Percentiles rank a stretch among this genome's conserved stretches.
phyloP scores from a whole-genome alignment of 257 asterid species.

The Orobanche coerulescens region DNA sequence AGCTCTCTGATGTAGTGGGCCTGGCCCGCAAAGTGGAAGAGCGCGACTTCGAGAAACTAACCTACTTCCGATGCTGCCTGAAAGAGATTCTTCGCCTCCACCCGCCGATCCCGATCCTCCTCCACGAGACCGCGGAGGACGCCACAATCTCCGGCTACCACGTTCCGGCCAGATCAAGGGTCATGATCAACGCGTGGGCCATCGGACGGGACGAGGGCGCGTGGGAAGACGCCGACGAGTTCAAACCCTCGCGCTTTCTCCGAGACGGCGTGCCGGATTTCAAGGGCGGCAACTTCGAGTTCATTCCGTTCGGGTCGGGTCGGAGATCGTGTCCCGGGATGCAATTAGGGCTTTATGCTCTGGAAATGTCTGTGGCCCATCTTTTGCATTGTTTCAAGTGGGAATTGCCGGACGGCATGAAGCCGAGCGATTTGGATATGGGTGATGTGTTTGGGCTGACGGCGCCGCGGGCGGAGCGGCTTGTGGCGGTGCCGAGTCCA shows the following conservation, averaged over 20 bases:
- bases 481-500: conserved; percentile 34
- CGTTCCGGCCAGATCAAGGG: conserved; percentile 37
- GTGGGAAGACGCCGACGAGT: conserved; percentile 37
- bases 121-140: conserved; percentile 35
- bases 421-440: conserved; percentile 34
- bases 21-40: conserved; percentile 34
- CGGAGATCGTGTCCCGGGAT: conserved; percentile 52
- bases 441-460: conserved; percentile 41
- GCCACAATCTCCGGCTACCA: conserved; percentile 31
- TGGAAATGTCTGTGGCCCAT: conserved; percentile 39
- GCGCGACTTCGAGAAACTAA: conserved; percentile 35
- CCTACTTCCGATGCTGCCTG: conserved; percentile 31
- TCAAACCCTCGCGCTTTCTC: conserved; percentile 35
- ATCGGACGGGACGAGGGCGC: conserved; percentile 36
- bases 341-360: conserved; percentile 36
- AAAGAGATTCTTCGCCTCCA: conserved; percentile 53
- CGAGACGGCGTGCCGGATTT: conserved; percentile 30
- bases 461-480: conserved; percentile 31
- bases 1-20: conserved; percentile 30
- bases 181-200: conserved; percentile 46
- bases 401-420: conserved; percentile 40
- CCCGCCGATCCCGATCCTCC: conserved; percentile 47
- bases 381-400: conserved; percentile 41
- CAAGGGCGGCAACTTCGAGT: conserved; percentile 37
- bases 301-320: conserved; percentile 49